These are phyloP conservation scores for Colletotrichum falcatum DNA, from an alignment of 2,329 filamentous ascomycete genomes.

Conservation along the genomic window DNA sequence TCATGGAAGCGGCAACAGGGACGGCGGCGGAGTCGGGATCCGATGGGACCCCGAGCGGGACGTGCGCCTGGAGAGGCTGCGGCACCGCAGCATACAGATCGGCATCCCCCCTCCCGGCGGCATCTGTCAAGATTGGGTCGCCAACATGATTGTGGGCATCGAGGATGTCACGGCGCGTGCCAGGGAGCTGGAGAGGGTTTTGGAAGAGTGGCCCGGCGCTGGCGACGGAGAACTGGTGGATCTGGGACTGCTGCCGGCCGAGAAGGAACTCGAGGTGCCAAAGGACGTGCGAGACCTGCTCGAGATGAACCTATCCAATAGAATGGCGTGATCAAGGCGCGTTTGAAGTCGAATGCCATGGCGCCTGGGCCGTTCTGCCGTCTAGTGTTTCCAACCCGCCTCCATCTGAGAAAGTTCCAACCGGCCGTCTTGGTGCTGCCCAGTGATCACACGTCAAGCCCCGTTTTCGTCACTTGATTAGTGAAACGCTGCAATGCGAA, in stretches of 20 bases:
- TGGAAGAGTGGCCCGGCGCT: conserved; percentile 56
- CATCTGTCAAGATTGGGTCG: conserved; percentile 59
- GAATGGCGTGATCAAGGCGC: neutral
- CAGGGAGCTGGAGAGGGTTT: conserved; percentile 57
- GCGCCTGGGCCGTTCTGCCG: neutral
- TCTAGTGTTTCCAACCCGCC: neutral
- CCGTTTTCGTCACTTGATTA: neutral
- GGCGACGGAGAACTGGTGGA: conserved; percentile 51
- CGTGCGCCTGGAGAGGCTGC: conserved; percentile 56
- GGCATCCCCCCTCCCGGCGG: conserved; percentile 67
- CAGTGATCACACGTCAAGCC: neutral
- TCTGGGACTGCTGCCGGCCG: conserved; percentile 56
- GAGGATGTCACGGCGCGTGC: conserved; percentile 70
- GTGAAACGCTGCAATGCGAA: neutral
- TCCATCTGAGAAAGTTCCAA: neutral
- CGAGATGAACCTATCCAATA: conserved; percentile 46
- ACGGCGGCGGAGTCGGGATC: conserved; percentile 58
- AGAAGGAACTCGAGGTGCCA: conserved; percentile 57
- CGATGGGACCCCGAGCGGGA: conserved; percentile 74
- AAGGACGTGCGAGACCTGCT: conserved; percentile 51
- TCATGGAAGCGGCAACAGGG: neutral
- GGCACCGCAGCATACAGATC: conserved; percentile 70
- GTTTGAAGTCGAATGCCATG: neutral
- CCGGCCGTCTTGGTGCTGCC: neutral
- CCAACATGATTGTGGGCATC: conserved; percentile 65